Conservation (phyloP, 148 eudicot genomes). For the Euryodendron excelsum region DNA sequence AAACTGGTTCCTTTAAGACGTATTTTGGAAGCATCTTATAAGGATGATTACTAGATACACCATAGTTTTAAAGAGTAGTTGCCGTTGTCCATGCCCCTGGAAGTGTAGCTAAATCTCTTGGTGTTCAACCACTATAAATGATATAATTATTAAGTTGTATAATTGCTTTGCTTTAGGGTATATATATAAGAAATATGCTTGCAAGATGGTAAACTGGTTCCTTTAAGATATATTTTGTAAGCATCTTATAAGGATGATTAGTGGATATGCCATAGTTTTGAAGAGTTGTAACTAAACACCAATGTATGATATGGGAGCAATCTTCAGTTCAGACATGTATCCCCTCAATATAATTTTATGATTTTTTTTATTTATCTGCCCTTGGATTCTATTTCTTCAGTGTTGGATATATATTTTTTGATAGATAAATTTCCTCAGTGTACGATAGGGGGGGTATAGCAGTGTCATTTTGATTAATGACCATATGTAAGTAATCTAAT, state of each 20-base stretch:
- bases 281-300: no score
- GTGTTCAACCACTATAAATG: not conserved
- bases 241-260: not conserved
- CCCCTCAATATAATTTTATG: not conserved
- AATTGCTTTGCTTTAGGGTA: not conserved
- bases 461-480: not conserved
- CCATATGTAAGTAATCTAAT: not conserved
- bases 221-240: not conserved
- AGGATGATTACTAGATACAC: not conserved
- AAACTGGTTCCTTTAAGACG: conserved; percentile 1
- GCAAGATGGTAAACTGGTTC: not conserved
- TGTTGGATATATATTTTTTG: not conserved
- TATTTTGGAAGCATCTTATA: not conserved
- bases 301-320: not conserved
- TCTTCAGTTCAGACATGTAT: not conserved
- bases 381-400: not conserved
- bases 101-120: conserved; percentile 5
- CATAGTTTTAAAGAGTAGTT: not conserved
- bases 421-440: not conserved
- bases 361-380: not conserved
- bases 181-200: not conserved
- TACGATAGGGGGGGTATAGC: not conserved
- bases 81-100: no score
- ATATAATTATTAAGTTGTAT: not conserved
- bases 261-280: not conserved